Conservation (phyloP, 169 alveolate genomes). For the Cryptosporidium xiaoi region DNA sequence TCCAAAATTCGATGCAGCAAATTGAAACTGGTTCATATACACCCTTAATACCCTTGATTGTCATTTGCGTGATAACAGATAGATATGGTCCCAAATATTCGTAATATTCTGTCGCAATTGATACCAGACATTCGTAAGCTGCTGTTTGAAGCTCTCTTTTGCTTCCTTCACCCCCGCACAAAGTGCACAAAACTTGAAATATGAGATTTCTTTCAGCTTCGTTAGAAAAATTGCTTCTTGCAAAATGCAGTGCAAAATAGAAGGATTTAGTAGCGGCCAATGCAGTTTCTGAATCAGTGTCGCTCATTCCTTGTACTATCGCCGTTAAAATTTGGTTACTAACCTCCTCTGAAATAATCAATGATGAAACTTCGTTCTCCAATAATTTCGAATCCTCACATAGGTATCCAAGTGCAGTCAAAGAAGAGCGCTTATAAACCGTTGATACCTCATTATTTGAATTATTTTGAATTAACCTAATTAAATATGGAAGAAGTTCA, state of each 20-base stretch:
- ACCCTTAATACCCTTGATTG: constrained; percentile 85
- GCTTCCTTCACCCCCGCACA: constrained; percentile 82
- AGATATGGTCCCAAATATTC: constrained; percentile 83
- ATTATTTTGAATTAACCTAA: constrained; percentile 77
- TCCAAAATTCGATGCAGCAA: constrained; percentile 90
- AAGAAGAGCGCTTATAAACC: constrained; percentile 82
- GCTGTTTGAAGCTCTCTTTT: constrained; percentile 83
- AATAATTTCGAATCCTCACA: constrained; percentile 85
- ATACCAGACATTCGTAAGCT: constrained; percentile 87
- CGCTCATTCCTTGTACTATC: constrained; percentile 79
- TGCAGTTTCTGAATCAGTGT: constrained; percentile 77
- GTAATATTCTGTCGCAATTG: constrained; percentile 86
- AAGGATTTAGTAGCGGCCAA: constrained; percentile 81
- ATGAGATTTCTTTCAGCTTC: constrained; percentile 59
- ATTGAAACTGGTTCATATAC: constrained; percentile 85
- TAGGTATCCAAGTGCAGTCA: constrained; percentile 83
- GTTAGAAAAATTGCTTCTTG: constrained; percentile 64
- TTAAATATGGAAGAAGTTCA: constrained; percentile 83
- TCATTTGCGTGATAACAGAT: constrained; percentile 84
- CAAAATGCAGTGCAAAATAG: constrained; percentile 78
- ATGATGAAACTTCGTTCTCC: constrained; percentile 78
- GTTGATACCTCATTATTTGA: constrained; percentile 81
- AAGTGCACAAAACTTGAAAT: constrained; percentile 73
- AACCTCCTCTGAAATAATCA: constrained; percentile 75
- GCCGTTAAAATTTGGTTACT: constrained; percentile 81